These are phyloP conservation scores for Ophiostoma montium DNA, from an alignment of 2,329 filamentous ascomycete species.

Conservation along the genomic window DNA sequence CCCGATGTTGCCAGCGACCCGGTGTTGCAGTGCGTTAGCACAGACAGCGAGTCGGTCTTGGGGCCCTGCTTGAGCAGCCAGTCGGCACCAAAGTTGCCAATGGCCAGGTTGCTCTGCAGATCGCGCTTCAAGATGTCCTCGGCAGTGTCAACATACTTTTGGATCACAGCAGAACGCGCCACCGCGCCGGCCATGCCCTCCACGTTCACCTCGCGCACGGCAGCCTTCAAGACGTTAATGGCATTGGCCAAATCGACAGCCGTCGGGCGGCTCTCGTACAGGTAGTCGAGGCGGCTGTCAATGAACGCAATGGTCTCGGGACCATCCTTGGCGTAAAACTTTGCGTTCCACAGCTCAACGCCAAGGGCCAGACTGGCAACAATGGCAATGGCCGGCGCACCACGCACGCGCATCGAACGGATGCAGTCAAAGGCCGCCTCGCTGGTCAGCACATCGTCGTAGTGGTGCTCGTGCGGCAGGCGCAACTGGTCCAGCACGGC, in stretches of 20 bases:
- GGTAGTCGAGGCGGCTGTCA: constrained; percentile 63
- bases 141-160: constrained; percentile 56
- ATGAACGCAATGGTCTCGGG: constrained; percentile 57
- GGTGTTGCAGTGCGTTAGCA: constrained; percentile 96
- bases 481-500: constrained; percentile 74
- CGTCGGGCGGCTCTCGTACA: constrained; percentile 80
- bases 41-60: constrained; percentile 44
- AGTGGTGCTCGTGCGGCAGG: constrained; percentile 66
- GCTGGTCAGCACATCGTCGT: constrained; percentile 55
- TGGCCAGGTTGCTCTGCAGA: constrained; percentile 71
- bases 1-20: constrained; percentile 92
- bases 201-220: constrained; percentile 37
- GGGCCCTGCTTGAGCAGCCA: constrained; percentile 57
- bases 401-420: constrained; percentile 63
- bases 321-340: constrained; percentile 23
- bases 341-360: constrained; percentile 58
- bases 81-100: constrained; percentile 67
- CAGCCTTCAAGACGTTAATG: constrained; percentile 59
- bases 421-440: constrained; percentile 74
- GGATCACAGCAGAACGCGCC: neutral
- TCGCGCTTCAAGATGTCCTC: constrained; percentile 82
- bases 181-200: constrained; percentile 20
- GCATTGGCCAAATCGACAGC: constrained; percentile 92
- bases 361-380: constrained; percentile 85
- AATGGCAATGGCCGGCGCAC: constrained; percentile 91